Evolutionary conservation across 1,284 basidiomycete species (phyloP).

Genomic region (Neonothopanus nambi): DNA sequence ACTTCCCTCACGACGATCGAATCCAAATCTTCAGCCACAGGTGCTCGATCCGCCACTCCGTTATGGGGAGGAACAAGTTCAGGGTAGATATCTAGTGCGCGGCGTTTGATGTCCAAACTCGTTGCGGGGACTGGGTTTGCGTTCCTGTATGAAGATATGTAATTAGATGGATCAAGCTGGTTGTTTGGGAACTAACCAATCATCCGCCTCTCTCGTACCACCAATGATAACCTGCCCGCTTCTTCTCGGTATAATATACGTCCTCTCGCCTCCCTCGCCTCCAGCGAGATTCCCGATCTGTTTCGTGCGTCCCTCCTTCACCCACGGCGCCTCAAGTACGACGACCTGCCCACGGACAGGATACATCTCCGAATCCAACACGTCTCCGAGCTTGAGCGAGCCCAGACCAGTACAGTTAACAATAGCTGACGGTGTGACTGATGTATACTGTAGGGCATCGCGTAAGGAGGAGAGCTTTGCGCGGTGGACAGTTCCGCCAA

Average conservation of each 20-base stretch:
- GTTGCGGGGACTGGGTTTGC: constrained; percentile 17
- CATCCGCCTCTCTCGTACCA: constrained; percentile 21
- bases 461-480: not conserved
- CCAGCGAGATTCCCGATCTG: constrained; percentile 17
- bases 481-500: constrained; percentile 19
- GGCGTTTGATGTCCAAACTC: constrained; percentile 20
- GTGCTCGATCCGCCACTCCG: not conserved
- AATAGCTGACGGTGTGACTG: constrained; percentile 13
- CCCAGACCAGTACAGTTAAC: constrained; percentile 24
- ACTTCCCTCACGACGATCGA: constrained; percentile 20
- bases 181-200: too few relatives aligned
- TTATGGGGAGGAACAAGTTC: constrained; percentile 17
- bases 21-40: constrained; percentile 20
- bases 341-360: constrained; percentile 26
- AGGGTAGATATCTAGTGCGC: constrained; percentile 20
- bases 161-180: not conserved
- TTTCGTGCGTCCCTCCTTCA: constrained; percentile 23
- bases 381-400: constrained; percentile 18
- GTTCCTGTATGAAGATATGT: constrained; percentile 10
- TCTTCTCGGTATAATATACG: constrained; percentile 25
- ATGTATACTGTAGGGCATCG: constrained; percentile 1
- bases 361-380: constrained; percentile 22
- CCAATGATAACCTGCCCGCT: constrained; percentile 26
- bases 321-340: constrained; percentile 24
- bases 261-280: constrained; percentile 20